Evolutionary conservation across 306 rosid species (phyloP).

Genomic region (Canavalia gladiata): DNA sequence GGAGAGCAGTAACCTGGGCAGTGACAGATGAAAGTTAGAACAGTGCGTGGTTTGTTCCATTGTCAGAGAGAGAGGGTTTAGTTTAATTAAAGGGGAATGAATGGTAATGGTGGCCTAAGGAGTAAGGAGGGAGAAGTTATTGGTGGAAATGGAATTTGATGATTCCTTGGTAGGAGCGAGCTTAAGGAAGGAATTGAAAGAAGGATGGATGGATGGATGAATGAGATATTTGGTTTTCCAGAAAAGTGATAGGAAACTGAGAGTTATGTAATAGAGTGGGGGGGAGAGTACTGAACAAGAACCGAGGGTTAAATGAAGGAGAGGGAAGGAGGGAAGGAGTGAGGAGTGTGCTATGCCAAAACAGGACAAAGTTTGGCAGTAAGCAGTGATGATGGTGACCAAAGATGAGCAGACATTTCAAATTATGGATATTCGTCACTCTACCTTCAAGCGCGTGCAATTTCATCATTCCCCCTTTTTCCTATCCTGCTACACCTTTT

Average conservation of each 20-base stretch:
- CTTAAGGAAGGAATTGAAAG: not conserved
- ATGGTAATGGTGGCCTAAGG: not conserved
- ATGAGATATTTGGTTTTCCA: constrained; percentile 45
- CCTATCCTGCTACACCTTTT: not conserved
- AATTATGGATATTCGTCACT: constrained; percentile 41
- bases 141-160: constrained; percentile 36
- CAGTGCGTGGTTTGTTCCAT: not conserved
- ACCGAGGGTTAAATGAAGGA: constrained; percentile 52
- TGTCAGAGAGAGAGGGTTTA: not conserved
- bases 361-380: constrained; percentile 87
- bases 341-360: constrained; percentile 59
- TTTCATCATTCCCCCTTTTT: not conserved
- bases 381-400: constrained; percentile 82
- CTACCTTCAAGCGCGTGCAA: constrained; percentile 53
- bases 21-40: constrained; percentile 21
- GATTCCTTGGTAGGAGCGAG: constrained; percentile 36
- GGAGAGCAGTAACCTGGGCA: constrained; percentile 24
- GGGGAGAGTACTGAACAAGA: constrained; percentile 32
- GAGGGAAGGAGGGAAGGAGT: constrained; percentile 13
- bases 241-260: constrained; percentile 53
- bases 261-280: constrained; percentile 44
- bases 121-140: not conserved
- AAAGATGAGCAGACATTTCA: constrained; percentile 55
- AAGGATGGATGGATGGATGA: too few relatives aligned
- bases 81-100: constrained; percentile 5